phyloP scores from a whole-genome alignment of 2,329 filamentous ascomycete species.

The Ophiostoma perfectum region DNA sequence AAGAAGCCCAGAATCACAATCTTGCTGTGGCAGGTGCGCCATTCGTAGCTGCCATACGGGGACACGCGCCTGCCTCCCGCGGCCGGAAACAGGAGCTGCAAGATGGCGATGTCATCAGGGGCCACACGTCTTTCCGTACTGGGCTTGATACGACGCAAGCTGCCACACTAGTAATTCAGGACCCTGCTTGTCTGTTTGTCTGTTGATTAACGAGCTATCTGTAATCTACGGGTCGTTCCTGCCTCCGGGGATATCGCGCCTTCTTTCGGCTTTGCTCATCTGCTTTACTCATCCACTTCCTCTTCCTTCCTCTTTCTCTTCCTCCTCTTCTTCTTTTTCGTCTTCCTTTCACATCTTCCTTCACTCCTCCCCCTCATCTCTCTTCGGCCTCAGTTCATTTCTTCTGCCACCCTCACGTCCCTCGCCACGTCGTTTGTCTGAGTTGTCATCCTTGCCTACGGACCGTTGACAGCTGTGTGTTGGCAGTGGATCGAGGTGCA shows the following conservation, averaged over 20 bases:
- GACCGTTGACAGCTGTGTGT: neutral
- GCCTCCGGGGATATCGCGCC: conserved; percentile 4
- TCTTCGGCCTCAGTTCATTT: neutral
- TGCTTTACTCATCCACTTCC: neutral
- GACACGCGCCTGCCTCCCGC: conserved; percentile 1
- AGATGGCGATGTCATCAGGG: conserved; percentile 6
- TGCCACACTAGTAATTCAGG: conserved; percentile 9
- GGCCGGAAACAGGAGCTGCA: neutral
- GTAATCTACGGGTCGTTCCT: conserved; percentile 10
- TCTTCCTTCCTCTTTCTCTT: neutral
- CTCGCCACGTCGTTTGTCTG: neutral
- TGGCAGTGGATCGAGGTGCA: conserved; percentile 5
- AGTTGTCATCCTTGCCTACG: neutral
- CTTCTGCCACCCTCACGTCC: neutral
- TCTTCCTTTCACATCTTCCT: neutral
- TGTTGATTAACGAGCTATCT: conserved; percentile 2
- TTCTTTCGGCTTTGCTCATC: neutral
- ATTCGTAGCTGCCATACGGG: neutral
- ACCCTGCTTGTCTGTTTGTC: neutral
- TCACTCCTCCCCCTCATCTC: neutral
- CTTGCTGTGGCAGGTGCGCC: neutral
- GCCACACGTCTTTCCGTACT: neutral
- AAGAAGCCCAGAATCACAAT: neutral
- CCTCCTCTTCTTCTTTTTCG: neutral
- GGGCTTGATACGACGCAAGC: conserved; percentile 7